Conservation (phyloP, 2,329 filamentous ascomycete species). For the Monosporascus sp. region DNA sequence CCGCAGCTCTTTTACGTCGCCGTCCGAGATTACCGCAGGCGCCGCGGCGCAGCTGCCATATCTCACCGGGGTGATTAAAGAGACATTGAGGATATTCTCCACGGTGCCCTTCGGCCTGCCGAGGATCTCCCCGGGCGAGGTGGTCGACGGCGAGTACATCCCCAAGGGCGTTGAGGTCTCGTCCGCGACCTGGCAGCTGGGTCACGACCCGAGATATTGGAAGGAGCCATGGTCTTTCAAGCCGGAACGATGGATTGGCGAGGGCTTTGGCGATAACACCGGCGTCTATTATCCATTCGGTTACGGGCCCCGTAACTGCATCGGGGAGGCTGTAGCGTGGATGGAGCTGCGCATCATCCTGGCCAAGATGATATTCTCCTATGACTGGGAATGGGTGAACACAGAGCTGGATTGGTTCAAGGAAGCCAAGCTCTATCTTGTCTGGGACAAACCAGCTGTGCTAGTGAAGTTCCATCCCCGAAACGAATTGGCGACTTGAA, state of each 20-base stretch:
- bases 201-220: constrained; percentile 16
- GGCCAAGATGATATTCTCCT: constrained; percentile 19
- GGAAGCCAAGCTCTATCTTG: constrained; percentile 15
- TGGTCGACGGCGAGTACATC: constrained; percentile 19
- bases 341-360: constrained; percentile 22
- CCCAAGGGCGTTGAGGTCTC: constrained; percentile 17
- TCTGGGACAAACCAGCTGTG: constrained; percentile 21
- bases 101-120: constrained; percentile 20
- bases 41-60: constrained; percentile 13
- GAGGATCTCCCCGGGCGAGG: constrained; percentile 18
- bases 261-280: neutral
- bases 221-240: constrained; percentile 16
- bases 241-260: constrained; percentile 20
- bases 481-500: neutral
- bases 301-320: constrained; percentile 16
- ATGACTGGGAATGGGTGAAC: constrained; percentile 11
- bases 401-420: constrained; percentile 17
- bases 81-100: constrained; percentile 16
- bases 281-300: constrained; percentile 17
- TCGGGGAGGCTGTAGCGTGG: constrained; percentile 20
- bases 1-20: constrained; percentile 22
- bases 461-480: constrained; percentile 15
- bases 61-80: constrained; percentile 20
- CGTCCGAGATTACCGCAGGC: constrained; percentile 11
- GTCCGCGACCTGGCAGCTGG: constrained; percentile 15